Conservation (phyloP, 2,329 filamentous ascomycete genomes). For the Coccinonectria pachysandricola region DNA sequence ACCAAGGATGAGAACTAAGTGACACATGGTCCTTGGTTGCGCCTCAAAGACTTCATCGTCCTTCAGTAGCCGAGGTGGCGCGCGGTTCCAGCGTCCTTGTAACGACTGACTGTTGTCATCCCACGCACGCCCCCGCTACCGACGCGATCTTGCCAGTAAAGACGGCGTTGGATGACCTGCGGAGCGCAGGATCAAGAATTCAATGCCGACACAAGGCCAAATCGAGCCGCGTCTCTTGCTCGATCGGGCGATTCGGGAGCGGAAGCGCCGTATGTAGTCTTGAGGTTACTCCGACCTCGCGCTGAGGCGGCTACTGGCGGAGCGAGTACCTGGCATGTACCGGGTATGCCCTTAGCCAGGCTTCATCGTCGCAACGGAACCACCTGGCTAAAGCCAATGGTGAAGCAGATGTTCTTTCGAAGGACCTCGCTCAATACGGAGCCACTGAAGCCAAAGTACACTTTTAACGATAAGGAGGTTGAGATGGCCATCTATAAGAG, state of each 20-base stretch:
- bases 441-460: constrained; percentile 6
- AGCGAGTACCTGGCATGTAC: constrained; percentile 12
- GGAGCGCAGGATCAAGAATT: constrained; percentile 8
- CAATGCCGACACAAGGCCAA: constrained; percentile 1
- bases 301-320: constrained; percentile 2
- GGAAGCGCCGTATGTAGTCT: constrained; percentile 1
- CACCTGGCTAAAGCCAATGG: constrained; percentile 8
- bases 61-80: constrained; percentile 20
- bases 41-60: no score
- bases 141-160: constrained; percentile 8
- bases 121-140: constrained; percentile 10
- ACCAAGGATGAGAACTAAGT: background rate
- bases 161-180: constrained; percentile 5
- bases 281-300: constrained; percentile 10
- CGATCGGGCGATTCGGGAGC: constrained; percentile 8
- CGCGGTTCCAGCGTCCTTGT: constrained; percentile 13
- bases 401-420: constrained; percentile 5
- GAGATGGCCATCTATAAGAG: no score
- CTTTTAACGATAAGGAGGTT: constrained; percentile 4
- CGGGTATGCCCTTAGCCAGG: constrained; percentile 7
- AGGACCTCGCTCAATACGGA: constrained; percentile 8
- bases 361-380: constrained; percentile 7
- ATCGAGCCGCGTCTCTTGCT: constrained; percentile 14
- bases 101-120: constrained; percentile 16
- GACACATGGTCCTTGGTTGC: background rate